Evolutionary conservation across 1,139 yeast species (phyloP).

Genomic region (Suhomyces bolitotheri): DNA sequence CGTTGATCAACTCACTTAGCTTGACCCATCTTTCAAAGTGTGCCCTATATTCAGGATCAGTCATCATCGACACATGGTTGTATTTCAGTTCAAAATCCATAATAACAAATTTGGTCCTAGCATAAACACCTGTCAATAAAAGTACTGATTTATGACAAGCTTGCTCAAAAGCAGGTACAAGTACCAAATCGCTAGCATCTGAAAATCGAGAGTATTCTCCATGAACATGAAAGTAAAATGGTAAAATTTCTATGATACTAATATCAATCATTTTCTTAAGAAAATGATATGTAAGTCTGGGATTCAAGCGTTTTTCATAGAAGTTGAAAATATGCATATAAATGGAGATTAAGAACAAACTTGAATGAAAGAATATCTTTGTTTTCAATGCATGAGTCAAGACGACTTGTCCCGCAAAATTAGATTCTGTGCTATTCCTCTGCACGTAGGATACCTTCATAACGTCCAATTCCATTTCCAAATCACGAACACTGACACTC

Average conservation of each 20-base stretch:
- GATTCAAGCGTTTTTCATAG: slow-evolving; percentile 35
- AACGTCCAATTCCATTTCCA: slow-evolving; percentile 19
- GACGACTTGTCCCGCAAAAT: neutral
- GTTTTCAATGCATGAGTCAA: slow-evolving; percentile 5
- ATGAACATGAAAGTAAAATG: slow-evolving; percentile 36
- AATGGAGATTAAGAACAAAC: slow-evolving; percentile 32
- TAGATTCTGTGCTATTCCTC: slow-evolving; percentile 2
- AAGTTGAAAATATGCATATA: slow-evolving; percentile 43
- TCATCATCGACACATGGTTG: slow-evolving; percentile 12
- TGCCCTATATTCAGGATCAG: slow-evolving; percentile 8
- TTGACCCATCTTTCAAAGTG: slow-evolving; percentile 10
- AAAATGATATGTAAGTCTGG: slow-evolving; percentile 34
- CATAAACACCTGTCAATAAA: slow-evolving; percentile 25
- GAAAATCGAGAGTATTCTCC: slow-evolving; percentile 29
- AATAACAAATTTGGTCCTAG: slow-evolving; percentile 21
- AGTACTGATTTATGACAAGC: slow-evolving; percentile 41
- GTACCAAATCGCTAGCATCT: slow-evolving; percentile 33
- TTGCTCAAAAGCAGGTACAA: slow-evolving; percentile 44
- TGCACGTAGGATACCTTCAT: slow-evolving; percentile 20
- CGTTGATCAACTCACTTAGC: slow-evolving; percentile 7
- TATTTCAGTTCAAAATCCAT: slow-evolving; percentile 9
- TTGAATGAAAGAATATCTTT: slow-evolving; percentile 14
- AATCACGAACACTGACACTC: slow-evolving; percentile 20
- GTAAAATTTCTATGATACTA: slow-evolving; percentile 38
- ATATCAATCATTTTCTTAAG: slow-evolving; percentile 34